Conservation (phyloP, 129 eudicot genomes). For the Arctium lappa region DNA sequence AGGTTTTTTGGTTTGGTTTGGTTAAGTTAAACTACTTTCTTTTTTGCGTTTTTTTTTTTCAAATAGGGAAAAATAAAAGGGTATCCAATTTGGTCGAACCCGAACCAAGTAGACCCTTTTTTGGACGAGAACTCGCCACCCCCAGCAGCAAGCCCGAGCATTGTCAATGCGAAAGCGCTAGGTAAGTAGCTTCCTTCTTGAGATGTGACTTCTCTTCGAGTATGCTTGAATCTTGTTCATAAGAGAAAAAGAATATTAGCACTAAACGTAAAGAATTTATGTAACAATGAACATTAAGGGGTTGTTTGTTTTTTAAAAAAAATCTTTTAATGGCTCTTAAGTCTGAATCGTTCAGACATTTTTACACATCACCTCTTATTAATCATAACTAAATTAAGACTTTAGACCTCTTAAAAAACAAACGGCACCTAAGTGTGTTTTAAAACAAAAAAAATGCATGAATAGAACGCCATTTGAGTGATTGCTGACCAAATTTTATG, state of each 20-base stretch:
- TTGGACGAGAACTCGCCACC: conserved; percentile 76
- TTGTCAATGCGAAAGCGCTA: conserved; percentile 84
- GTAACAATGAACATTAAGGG: not conserved
- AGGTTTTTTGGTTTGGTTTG: not conserved
- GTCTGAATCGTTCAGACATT: too few relatives aligned
- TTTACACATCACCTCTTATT: too few relatives aligned
- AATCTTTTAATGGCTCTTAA: too few relatives aligned
- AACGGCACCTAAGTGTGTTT: not conserved
- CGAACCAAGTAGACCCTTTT: conserved; percentile 74
- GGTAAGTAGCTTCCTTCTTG: conserved; percentile 36
- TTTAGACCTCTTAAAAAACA: too few relatives aligned
- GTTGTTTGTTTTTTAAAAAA: too few relatives aligned
- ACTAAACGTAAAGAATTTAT: not conserved
- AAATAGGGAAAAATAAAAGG: conserved; percentile 90
- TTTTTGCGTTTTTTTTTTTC: not conserved
- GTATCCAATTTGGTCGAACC: conserved; percentile 80
- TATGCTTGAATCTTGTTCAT: not conserved
- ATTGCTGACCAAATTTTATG: not conserved
- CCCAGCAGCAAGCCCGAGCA: conserved; percentile 97
- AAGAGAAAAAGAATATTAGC: not conserved
- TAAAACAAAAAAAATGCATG: not conserved
- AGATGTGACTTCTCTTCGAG: not conserved
- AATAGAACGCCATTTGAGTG: not conserved
- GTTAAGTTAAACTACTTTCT: not conserved
- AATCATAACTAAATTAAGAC: too few relatives aligned